Base-by-base conservation (phyloP, 345 rosid species). In the Turritis glabra region DNA sequence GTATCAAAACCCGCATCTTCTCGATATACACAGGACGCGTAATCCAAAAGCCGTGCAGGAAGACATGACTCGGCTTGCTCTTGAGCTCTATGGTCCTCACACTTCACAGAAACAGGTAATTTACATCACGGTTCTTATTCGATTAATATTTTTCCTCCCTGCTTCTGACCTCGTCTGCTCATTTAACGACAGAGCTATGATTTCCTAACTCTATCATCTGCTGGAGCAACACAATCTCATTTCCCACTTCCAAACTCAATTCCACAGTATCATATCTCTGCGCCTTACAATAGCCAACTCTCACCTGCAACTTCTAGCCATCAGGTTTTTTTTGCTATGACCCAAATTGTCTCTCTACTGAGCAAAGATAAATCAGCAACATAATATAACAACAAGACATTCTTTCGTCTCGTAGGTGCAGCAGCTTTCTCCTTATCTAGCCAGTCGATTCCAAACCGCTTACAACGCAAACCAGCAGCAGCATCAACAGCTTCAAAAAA, bases 161-260 rank as follows among this genome's bases (percentile, higher is more conserved):
- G 62, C 27, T 19, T 32, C 78, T 82, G 75, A 71, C 59, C 27
- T 22, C 23, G 23, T 33, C 29, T 78, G n/a, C 25, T 52, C 51
- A 73, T 60, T 64, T 11, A 43, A 18, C 32, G 6, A 74, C 85
- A 92, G 98, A 66, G 77, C 77, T 87, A 78, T 50, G 78, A 88
- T 77, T 92, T 92, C 82, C 66, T 90, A 75, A 84, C 95, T 65
- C 65, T 88, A 46, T 30, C 77, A 25, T 83, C 88, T 7, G 38
- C 79, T 64, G 88, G 88, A 55, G 51, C 27, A 58, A 8, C 69
- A 22, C 83, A 76, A 41, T 71, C 75, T 67, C 82, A 84, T 74
- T 58, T 73, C 75, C 82, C 86, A 40, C 74, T 56, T 71, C 72
- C 57, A 29, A 83, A 80, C 44, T 61, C 88, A 21, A 50, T 40